Evolutionary conservation across 768 basidiomycete genomes (phyloP).

Genomic region (Favolaschia claudopus): DNA sequence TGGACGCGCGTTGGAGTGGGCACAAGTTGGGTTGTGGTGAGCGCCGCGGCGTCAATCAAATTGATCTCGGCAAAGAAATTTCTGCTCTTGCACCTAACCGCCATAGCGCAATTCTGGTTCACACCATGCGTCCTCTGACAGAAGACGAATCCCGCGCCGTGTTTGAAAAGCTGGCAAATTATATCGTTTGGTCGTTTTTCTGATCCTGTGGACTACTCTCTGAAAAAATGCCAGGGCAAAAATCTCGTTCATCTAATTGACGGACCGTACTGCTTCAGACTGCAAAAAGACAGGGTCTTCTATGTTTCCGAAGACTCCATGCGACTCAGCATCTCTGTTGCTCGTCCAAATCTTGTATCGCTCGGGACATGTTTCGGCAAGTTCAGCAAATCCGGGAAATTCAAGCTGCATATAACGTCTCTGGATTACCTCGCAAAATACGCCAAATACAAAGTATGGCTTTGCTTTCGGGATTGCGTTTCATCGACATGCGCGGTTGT

Average conservation of each 20-base stretch:
- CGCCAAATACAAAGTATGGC: constrained; percentile 92
- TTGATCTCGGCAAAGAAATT: no score
- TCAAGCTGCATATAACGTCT: constrained; percentile 94
- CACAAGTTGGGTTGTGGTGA: no score
- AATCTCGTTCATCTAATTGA: constrained; percentile 96
- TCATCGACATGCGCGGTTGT: neutral
- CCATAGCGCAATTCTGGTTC: constrained; percentile 1
- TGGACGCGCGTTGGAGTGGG: no score
- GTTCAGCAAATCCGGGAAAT: constrained; percentile 96
- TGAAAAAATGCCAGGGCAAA: constrained; percentile 77
- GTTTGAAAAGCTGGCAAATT: constrained; percentile 97
- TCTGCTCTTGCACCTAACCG: neutral
- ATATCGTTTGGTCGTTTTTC: constrained; percentile 69
- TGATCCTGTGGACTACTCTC: neutral
- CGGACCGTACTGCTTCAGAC: constrained; percentile 91
- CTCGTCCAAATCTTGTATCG: constrained; percentile 89
- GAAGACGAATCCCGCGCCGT: constrained; percentile 97
- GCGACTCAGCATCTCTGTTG: constrained; percentile 90
- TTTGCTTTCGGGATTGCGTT: neutral
- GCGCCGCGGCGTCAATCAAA: no score
- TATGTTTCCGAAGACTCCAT: constrained; percentile 97
- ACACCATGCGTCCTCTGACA: constrained; percentile 89
- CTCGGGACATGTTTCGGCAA: constrained; percentile 98
- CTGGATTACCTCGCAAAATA: constrained; percentile 95
- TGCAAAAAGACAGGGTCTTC: constrained; percentile 94